phyloP scores from a whole-genome alignment of 805 yeast species.

The Candida tibetensis region DNA sequence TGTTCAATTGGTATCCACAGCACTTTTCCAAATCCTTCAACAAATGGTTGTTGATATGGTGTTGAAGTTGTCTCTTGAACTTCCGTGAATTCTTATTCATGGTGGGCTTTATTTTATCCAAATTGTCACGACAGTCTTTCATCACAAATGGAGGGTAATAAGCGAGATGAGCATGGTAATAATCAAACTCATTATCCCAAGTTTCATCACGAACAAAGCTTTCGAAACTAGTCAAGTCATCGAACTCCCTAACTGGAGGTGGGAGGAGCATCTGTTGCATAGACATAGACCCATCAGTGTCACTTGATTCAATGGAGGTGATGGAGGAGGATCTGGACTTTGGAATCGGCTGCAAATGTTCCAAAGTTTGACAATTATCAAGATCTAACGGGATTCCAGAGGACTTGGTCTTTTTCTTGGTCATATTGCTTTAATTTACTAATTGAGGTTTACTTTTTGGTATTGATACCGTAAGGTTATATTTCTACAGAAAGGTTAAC shows the following conservation, averaged over 20 bases:
- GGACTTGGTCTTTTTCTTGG: constrained; percentile 28
- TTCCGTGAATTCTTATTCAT: constrained; percentile 70
- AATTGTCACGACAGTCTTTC: constrained; percentile 63
- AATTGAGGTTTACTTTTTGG: too few species aligned
- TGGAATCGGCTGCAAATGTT: constrained; percentile 38
- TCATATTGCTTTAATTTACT: too few species aligned
- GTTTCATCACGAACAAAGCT: constrained; percentile 65
- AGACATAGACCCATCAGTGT: constrained; percentile 23
- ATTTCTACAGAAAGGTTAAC: too few species aligned
- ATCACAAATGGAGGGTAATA: constrained; percentile 75
- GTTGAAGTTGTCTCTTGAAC: constrained; percentile 70
- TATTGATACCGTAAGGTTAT: too few species aligned
- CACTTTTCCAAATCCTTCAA: constrained; percentile 61
- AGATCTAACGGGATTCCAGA: constrained; percentile 30
- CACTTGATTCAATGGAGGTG: constrained; percentile 36
- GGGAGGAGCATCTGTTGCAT: constrained; percentile 29
- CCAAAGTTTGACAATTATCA: constrained; percentile 37
- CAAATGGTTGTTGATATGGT: constrained; percentile 70
- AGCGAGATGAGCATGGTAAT: constrained; percentile 61
- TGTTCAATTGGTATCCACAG: constrained; percentile 56
- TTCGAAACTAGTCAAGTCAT: constrained; percentile 61
- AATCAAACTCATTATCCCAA: constrained; percentile 72
- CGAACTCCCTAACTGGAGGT: constrained; percentile 52
- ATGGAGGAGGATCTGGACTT: constrained; percentile 38
- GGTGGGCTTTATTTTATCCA: constrained; percentile 69